Evolutionary conservation across 148 eudicot species (phyloP).

Genomic region (Heliosperma pusillum): DNA sequence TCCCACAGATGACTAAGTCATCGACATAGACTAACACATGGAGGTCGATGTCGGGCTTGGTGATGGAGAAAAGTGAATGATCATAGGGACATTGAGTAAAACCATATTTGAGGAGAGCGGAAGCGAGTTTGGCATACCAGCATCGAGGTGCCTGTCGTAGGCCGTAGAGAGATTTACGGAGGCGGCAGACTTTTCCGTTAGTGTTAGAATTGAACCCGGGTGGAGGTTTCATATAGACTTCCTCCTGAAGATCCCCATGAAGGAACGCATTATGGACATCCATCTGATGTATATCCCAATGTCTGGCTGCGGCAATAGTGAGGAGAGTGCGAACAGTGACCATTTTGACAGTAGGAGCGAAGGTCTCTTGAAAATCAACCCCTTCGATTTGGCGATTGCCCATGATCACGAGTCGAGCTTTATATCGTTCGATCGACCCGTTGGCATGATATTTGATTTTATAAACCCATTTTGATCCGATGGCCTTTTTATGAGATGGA

Average conservation of each 20-base stretch:
- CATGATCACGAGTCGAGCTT: neutral
- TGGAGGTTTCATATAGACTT: neutral
- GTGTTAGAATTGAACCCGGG: neutral
- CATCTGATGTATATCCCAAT: too few relatives aligned
- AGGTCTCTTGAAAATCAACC: neutral
- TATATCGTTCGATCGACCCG: neutral
- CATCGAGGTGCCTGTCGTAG: neutral
- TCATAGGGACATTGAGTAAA: too few relatives aligned
- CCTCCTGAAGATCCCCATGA: too few relatives aligned
- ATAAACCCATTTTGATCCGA: neutral
- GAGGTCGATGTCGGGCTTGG: too few relatives aligned
- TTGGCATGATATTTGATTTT: neutral
- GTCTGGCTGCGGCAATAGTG: too few relatives aligned
- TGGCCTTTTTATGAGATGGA: constrained; percentile 1
- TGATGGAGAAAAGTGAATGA: neutral
- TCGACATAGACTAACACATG: neutral
- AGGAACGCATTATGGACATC: too few relatives aligned
- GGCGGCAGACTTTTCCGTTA: neutral
- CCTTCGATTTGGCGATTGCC: neutral
- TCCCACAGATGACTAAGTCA: neutral
- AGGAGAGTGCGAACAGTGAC: too few relatives aligned
- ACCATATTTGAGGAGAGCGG: neutral
- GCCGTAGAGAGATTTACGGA: neutral
- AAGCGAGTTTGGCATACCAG: neutral
- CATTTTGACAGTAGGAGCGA: neutral